phyloP scores from a whole-genome alignment of 2,329 filamentous ascomycete species.

The Neonectria coccinea region DNA sequence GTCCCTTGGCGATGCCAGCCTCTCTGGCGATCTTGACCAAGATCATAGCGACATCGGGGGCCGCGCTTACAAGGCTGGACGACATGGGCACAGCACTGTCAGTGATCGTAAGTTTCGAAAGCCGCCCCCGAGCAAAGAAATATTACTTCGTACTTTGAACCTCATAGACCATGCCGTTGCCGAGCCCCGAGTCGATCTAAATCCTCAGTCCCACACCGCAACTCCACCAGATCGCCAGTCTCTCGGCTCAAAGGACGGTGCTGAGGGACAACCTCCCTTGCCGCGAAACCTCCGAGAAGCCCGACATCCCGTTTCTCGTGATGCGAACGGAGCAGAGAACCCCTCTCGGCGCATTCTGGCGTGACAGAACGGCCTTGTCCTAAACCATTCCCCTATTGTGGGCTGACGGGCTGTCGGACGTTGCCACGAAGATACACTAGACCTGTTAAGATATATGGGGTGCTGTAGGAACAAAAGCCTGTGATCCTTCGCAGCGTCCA shows the following conservation, averaged over 20 bases:
- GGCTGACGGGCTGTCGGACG: background rate
- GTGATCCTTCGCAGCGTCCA: background rate
- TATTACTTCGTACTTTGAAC: background rate
- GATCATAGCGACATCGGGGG: background rate
- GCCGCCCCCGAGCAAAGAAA: background rate
- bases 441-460: background rate
- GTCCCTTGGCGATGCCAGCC: background rate
- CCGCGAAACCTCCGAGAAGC: background rate
- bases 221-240: background rate
- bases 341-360: background rate
- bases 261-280: background rate
- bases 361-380: background rate
- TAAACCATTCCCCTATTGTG: background rate
- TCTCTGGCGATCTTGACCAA: background rate
- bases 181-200: background rate
- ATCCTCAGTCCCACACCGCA: background rate
- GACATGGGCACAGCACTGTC: background rate
- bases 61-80: background rate
- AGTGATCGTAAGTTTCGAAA: background rate
- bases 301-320: background rate
- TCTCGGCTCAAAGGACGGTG: background rate
- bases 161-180: background rate
- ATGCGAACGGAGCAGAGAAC: background rate
- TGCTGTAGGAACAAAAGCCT: background rate
- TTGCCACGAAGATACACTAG: background rate